Evolutionary conservation across 2,329 filamentous ascomycete genomes (phyloP).

Genomic region (Botrytis pseudocinerea): DNA sequence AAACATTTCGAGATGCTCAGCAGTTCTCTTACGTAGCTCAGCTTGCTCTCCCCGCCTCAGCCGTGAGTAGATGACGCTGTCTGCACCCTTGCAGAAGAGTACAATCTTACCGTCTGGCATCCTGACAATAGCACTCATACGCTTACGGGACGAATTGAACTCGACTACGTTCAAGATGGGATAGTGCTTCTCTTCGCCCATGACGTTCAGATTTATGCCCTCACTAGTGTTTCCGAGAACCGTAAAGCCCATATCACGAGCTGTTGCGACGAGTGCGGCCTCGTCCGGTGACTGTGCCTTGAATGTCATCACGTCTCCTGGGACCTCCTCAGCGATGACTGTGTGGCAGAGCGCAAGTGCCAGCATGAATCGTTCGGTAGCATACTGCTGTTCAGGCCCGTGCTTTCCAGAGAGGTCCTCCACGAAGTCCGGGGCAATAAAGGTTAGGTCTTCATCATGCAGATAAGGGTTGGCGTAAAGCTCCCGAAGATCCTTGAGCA

Average conservation of each 20-base stretch:
- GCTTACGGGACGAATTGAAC: slow-evolving; percentile 94
- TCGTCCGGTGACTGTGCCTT: slow-evolving; percentile 98
- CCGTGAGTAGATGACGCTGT: slow-evolving; percentile 94
- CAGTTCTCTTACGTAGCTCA: slow-evolving; percentile 78
- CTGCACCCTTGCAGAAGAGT: slow-evolving; percentile 95
- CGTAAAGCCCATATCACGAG: slow-evolving; percentile 92
- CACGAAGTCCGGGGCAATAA: slow-evolving; percentile 87
- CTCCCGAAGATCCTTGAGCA: slow-evolving; percentile 70
- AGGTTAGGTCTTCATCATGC: slow-evolving; percentile 85
- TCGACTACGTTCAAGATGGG: slow-evolving; percentile 91
- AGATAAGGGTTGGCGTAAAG: slow-evolving; percentile 90
- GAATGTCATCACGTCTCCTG: slow-evolving; percentile 88
- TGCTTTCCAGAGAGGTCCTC: slow-evolving; percentile 77
- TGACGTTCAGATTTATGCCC: slow-evolving; percentile 80
- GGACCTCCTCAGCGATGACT: slow-evolving; percentile 85
- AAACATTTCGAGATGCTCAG: slow-evolving; percentile 95
- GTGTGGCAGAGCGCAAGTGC: slow-evolving; percentile 94
- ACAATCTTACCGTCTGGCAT: slow-evolving; percentile 91
- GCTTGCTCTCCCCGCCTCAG: slow-evolving; percentile 82
- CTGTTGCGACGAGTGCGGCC: slow-evolving; percentile 88
- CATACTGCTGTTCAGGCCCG: slow-evolving; percentile 71
- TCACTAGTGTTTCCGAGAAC: slow-evolving; percentile 79
- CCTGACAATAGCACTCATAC: slow-evolving; percentile 95
- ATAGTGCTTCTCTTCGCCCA: slow-evolving; percentile 83
- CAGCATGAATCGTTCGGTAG: slow-evolving; percentile 90